Base-by-base conservation (phyloP, 352 stramenopile species). In the Pilasporangium apinafurcum region DNA sequence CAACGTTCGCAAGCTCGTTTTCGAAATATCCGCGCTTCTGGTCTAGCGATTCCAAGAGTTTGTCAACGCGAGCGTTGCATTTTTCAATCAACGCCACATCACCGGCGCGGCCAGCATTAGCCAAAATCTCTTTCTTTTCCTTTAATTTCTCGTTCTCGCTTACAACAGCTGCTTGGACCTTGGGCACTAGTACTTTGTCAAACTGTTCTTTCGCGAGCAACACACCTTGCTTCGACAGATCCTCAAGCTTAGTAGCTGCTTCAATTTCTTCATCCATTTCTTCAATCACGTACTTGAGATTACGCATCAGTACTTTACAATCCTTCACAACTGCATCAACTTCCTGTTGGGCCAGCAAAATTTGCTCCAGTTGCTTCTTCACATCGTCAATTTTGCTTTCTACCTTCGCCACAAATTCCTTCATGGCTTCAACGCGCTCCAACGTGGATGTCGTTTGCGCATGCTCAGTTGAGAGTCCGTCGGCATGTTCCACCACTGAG, bases 261-360 rank as follows among this genome's bases (percentile, higher is more conserved):
- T 88, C 78, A 16, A 94, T 73, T 54, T 92, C 78, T 49, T 94
- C 81, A 34, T 94, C 83, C 71, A 96, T 84, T 45, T 90, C 74
- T 52, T 92, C 81, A 12, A 95, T 86, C 6, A 76, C 71, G 53
- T 95, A 93, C 69, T 92, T 92, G 30, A 95, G 70, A 44, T 86
- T 90, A 32, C 80, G 78, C 67, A 91, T 89, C 28, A 88, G 56
- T 8, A 83, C 61, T 53, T 89, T 92, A 62, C 72, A 85, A 48
- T 93, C 83, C 61, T 94, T 92, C 25, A 86, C 83, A 13, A 95
- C 83, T 1, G 73, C 71, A 33, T 91, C 80, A 10, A 93, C 65
- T 39, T 88, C 65, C 39, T 72, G 59, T 36, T 92, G 79, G 14
- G 70, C 59, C 9, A 63, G 65, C 13, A 93, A 48, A 25, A 59